These are phyloP conservation scores for Neoarthrinium moseri DNA, from an alignment of 2,329 filamentous ascomycete species.

Conservation along the genomic window DNA sequence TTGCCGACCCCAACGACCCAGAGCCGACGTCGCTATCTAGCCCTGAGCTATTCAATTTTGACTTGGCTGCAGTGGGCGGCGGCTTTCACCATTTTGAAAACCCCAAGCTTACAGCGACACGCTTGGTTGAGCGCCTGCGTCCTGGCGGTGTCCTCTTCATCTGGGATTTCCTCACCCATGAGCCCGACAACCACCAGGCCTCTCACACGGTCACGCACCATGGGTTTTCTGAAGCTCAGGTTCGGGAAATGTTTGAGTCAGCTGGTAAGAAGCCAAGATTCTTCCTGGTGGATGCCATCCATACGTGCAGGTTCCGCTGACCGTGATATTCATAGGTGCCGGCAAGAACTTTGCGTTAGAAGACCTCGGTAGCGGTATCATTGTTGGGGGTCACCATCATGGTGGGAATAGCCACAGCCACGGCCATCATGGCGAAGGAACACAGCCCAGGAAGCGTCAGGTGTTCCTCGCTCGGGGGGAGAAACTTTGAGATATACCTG, in stretches of 20 bases:
- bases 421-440: slow-evolving; percentile 23
- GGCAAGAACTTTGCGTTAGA: slow-evolving; percentile 56
- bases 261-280: slow-evolving; percentile 38
- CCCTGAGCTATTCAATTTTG: slow-evolving; percentile 66
- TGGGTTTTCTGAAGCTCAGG: slow-evolving; percentile 62
- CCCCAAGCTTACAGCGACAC: slow-evolving; percentile 55
- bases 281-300: too few species aligned
- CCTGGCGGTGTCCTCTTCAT: slow-evolving; percentile 67
- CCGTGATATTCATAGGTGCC: slow-evolving; percentile 41
- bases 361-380: slow-evolving; percentile 48
- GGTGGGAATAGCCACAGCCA: too few species aligned
- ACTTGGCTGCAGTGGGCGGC: slow-evolving; percentile 61
- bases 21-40: slow-evolving; percentile 56
- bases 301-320: too few species aligned
- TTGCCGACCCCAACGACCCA: slow-evolving; percentile 44
- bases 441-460: slow-evolving; percentile 33
- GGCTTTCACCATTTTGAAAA: slow-evolving; percentile 70
- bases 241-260: slow-evolving; percentile 60
- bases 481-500: too few species aligned
- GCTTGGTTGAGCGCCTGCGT: slow-evolving; percentile 60
- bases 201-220: slow-evolving; percentile 40
- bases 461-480: slow-evolving; percentile 52
- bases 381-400: too few species aligned
- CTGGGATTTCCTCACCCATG: slow-evolving; percentile 64
- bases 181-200: slow-evolving; percentile 8